These are phyloP conservation scores for Coniochaeta hoffmannii DNA, from an alignment of 2,329 filamentous ascomycete species.

Conservation along the genomic window DNA sequence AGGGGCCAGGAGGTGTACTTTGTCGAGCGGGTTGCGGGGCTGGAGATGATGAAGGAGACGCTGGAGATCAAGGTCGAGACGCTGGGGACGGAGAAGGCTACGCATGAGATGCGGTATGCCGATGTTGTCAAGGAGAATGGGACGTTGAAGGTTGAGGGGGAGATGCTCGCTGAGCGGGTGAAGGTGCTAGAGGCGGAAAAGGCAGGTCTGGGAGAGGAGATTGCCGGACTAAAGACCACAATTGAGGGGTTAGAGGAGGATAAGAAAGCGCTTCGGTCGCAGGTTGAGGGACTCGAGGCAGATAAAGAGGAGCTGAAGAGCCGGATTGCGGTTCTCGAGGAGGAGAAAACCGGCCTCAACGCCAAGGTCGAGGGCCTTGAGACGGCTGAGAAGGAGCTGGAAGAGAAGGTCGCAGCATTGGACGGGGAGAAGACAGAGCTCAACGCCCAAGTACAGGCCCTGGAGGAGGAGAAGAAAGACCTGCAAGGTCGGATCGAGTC, in stretches of 20 bases:
- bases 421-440: constrained; percentile 7
- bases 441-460: neutral
- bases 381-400: constrained; percentile 15
- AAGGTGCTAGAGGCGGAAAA: constrained; percentile 16
- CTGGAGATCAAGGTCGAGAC: constrained; percentile 2
- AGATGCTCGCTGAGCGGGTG: constrained; percentile 5
- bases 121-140: constrained; percentile 2
- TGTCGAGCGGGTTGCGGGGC: neutral
- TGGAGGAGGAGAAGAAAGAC: neutral
- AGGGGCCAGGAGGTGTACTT: neutral
- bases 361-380: constrained; percentile 18
- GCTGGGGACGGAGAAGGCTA: constrained; percentile 21
- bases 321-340: constrained; percentile 20
- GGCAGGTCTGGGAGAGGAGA: constrained; percentile 6
- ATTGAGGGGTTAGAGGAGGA: constrained; percentile 18
- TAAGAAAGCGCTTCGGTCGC: constrained; percentile 18
- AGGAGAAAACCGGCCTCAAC: constrained; percentile 12
- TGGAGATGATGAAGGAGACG: neutral
- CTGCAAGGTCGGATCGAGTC: neutral
- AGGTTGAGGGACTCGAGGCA: constrained; percentile 16
- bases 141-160: neutral
- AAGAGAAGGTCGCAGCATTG: constrained; percentile 11
- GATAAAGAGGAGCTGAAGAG: constrained; percentile 19
- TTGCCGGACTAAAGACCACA: constrained; percentile 8
- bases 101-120: constrained; percentile 19